Evolutionary conservation across 108 stramenopile genomes (phyloP).

Genomic region (Cyclostephanos tholiformis): DNA sequence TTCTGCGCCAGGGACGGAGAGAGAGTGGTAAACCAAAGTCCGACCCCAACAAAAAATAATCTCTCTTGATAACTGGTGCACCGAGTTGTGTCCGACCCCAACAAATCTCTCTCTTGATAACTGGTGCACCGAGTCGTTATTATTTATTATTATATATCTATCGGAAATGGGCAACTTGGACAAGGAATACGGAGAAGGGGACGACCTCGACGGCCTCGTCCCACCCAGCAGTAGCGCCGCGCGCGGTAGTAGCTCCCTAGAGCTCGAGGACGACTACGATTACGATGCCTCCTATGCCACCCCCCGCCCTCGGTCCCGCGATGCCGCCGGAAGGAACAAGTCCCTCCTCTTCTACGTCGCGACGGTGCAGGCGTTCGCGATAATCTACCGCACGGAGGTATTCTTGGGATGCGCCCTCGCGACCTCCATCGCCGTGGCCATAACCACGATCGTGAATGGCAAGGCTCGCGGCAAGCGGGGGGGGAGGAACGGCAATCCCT

Average conservation of each 20-base stretch:
- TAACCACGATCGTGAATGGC: slow-evolving; percentile 10
- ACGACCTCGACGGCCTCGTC: slow-evolving; percentile 35
- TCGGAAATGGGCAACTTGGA: slow-evolving; percentile 10
- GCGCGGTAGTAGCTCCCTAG: slow-evolving; percentile 1
- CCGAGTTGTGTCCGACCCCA: too few relatives aligned
- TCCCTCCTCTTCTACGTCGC: slow-evolving; percentile 46
- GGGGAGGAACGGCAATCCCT: slow-evolving; percentile 16
- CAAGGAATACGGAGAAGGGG: slow-evolving; percentile 49
- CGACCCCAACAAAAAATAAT: too few relatives aligned
- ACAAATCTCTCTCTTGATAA: too few relatives aligned
- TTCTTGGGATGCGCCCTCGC: slow-evolving; percentile 31
- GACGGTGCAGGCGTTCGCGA: slow-evolving; percentile 43
- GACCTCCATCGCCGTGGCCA: slow-evolving; percentile 26
- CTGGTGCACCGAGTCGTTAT: too few relatives aligned
- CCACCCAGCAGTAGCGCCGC: slow-evolving; percentile 26
- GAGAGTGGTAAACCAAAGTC: too few relatives aligned
- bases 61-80: too few relatives aligned
- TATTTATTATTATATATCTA: too few relatives aligned
- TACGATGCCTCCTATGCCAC: slow-evolving; percentile 5
- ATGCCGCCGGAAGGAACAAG: slow-evolving; percentile 5
- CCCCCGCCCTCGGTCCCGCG: slow-evolving; percentile 9
- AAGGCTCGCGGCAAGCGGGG: neutral
- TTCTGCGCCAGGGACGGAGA: too few relatives aligned
- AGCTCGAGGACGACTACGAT: slow-evolving; percentile 19
- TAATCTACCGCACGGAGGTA: slow-evolving; percentile 51